Evolutionary conservation across 768 basidiomycete genomes (phyloP).

Genomic region (Astraeus odoratus): DNA sequence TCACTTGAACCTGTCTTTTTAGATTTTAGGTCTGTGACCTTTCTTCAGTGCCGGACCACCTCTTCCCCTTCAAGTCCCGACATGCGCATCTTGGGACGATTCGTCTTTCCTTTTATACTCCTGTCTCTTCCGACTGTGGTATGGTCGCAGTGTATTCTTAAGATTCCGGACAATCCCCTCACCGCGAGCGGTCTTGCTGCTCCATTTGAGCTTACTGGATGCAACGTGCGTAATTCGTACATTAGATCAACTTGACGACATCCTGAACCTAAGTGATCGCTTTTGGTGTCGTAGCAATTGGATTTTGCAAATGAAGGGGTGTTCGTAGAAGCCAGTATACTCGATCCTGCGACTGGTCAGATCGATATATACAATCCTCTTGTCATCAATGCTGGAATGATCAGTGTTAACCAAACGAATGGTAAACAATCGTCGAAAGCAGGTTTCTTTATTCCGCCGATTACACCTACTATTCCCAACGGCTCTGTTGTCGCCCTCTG

Average conservation of each 20-base stretch:
- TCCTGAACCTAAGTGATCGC: background rate
- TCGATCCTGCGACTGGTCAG: conserved; percentile 21
- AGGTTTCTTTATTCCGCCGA: conserved; percentile 18
- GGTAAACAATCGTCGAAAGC: background rate
- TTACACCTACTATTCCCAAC: conserved; percentile 17
- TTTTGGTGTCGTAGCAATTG: conserved; percentile 22
- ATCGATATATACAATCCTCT: conserved; percentile 23
- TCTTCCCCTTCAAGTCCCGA: background rate
- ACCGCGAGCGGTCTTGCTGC: conserved; percentile 22
- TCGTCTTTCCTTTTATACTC: conserved; percentile 11
- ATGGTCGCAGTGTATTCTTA: conserved; percentile 18
- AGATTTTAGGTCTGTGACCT: conserved; percentile 22
- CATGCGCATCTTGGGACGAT: conserved; percentile 8
- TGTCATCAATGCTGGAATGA: conserved; percentile 25
- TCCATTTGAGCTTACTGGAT: conserved; percentile 21
- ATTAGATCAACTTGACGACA: background rate
- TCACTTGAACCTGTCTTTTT: background rate
- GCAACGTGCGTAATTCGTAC: conserved; percentile 13
- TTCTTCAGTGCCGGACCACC: conserved; percentile 18
- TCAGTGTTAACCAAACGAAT: conserved; percentile 7
- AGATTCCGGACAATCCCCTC: conserved; percentile 16
- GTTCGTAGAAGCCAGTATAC: conserved; percentile 24
- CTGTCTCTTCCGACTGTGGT: conserved; percentile 9
- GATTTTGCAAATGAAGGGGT: conserved; percentile 19
- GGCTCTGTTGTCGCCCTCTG: conserved; percentile 21